Evolutionary conservation across 2,329 filamentous ascomycete genomes (phyloP).

Genomic region (Spiromastix sp.): DNA sequence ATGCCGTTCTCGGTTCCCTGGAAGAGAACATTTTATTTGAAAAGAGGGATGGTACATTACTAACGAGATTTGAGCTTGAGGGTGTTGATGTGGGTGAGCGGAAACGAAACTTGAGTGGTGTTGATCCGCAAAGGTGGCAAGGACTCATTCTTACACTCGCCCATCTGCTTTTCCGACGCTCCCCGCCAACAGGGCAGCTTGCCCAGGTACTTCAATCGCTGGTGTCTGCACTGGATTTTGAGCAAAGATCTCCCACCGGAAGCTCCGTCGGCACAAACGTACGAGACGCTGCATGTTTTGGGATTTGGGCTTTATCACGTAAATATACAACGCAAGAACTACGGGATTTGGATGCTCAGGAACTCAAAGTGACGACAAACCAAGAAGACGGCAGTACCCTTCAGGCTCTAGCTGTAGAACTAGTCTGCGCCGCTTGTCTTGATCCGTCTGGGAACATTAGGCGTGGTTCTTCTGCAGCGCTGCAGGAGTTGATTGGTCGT

Average conservation of each 20-base stretch:
- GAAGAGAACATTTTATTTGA: conserved; percentile 53
- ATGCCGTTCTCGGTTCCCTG: conserved; percentile 65
- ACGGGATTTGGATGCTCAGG: conserved; percentile 43
- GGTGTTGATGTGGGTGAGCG: conserved; percentile 27
- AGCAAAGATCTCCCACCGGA: conserved; percentile 79
- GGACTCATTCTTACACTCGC: conserved; percentile 79
- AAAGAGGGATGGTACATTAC: conserved; percentile 31
- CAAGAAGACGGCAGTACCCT: conserved; percentile 41
- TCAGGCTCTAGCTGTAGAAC: conserved; percentile 68
- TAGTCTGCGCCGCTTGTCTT: conserved; percentile 71
- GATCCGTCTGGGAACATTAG: conserved; percentile 91
- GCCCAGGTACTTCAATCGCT: conserved; percentile 66
- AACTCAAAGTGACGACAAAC: conserved; percentile 20
- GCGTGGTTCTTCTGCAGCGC: conserved; percentile 79
- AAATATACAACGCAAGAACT: conserved; percentile 77
- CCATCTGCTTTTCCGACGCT: conserved; percentile 75
- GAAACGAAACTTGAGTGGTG: conserved; percentile 55
- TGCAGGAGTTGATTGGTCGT: conserved; percentile 87
- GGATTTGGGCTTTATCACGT: conserved; percentile 83
- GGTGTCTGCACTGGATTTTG: conserved; percentile 71
- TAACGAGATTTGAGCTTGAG: conserved; percentile 25
- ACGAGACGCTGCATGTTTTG: conserved; percentile 90
- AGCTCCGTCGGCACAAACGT: conserved; percentile 80
- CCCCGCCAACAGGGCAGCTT: conserved; percentile 61
- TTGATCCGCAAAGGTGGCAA: conserved; percentile 82